phyloP scores from a whole-genome alignment of 2,329 filamentous ascomycete species.

The Botryosphaeria dothidea region DNA sequence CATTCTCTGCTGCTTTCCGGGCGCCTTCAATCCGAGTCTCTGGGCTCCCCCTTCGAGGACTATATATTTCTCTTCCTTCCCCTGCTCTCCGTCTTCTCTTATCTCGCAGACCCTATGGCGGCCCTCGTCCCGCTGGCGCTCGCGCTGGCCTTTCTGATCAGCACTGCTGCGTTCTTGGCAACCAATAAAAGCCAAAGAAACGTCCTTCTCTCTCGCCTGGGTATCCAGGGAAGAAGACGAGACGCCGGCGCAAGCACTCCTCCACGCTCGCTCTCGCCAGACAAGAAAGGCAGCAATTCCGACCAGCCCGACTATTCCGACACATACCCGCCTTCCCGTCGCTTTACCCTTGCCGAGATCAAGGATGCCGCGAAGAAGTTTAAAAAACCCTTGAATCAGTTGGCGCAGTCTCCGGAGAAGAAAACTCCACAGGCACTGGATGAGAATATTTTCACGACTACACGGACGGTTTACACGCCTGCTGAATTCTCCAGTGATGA shows the following conservation, averaged over 20 bases:
- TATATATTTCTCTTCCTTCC: background rate
- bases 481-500: slow-evolving; percentile 72
- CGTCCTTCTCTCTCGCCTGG: slow-evolving; percentile 41
- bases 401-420: slow-evolving; percentile 24
- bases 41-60: background rate
- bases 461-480: slow-evolving; percentile 52
- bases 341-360: slow-evolving; percentile 46
- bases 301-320: slow-evolving; percentile 44
- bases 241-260: slow-evolving; percentile 54
- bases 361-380: slow-evolving; percentile 27
- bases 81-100: background rate
- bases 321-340: slow-evolving; percentile 55
- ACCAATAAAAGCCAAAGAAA: slow-evolving; percentile 39
- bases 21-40: background rate
- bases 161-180: slow-evolving; percentile 30
- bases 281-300: slow-evolving; percentile 39
- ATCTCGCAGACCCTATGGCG: slow-evolving; percentile 23
- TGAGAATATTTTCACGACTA: slow-evolving; percentile 29
- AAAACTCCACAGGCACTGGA: slow-evolving; percentile 26
- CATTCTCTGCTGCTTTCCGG: background rate
- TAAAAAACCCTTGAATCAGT: slow-evolving; percentile 27
- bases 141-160: slow-evolving; percentile 32
- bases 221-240: slow-evolving; percentile 40
- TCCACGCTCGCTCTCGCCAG: slow-evolving; percentile 54
- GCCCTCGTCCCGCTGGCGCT: slow-evolving; percentile 28